Evolutionary conservation across 306 rosid species (phyloP), one percentile per base, ranked within the genome.

Genomic region (Begonia fuchsioides): DNA sequence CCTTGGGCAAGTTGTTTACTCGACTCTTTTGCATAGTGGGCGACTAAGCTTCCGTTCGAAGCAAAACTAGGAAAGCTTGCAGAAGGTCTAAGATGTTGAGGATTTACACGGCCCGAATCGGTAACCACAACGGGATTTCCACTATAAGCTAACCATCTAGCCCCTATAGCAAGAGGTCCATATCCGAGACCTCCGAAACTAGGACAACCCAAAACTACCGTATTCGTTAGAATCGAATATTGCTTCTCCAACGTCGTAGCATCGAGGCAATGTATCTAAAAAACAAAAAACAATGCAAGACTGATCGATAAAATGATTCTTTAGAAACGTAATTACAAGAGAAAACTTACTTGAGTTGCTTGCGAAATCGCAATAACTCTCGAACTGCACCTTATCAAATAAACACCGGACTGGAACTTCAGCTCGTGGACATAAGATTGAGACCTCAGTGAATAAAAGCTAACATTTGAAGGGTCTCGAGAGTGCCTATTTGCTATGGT

Each of bases 121-220:
- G 78, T 67, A 17, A 58, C 60, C 11, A 54, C 64, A 59, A 80
- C 72, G 3, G 83, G 86, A 49, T 79, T 69, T 65, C 96, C 96
- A 71, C 96, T 92, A 53, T 92, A 92, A 59, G 98, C 98, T 50
- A 92, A 53, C 98, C 96, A 92, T 72, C 98, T 78, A 18, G 93
- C 72, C 43, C 98, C 98, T 51, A 86, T 75, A 0, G 98, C 98
- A 65, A 92, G 94, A 50, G 98, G 94, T 60, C 98, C 98, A 51
- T 73, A 82, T 49, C 96, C 85, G 38, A 77, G 66, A 56, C 85
- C 82, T 58, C 92, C 93, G 43, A 76, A 75, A 54, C 93, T 76
- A 65, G 81, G 81, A 55, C 65, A 60, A 39, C 76, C 77, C 54
- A 52, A 46, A 56, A 65, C 67, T 45, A 86, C 64, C 39, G 96